Conservation (phyloP, 31 red algal genomes). For the Bonnemaisonia californica region DNA sequence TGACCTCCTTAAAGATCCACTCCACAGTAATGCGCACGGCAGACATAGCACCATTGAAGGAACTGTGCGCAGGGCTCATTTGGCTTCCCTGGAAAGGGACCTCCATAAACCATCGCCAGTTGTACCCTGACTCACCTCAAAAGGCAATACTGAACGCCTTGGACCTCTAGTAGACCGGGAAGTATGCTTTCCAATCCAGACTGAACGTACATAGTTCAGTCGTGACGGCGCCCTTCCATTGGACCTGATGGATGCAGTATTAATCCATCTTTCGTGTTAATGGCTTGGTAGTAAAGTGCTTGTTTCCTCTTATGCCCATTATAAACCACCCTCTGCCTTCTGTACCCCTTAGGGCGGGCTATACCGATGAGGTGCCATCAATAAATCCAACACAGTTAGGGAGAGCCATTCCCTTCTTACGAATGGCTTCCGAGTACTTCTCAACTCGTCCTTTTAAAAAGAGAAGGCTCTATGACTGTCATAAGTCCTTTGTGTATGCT, state of each 20-base stretch:
- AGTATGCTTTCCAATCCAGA: background rate
- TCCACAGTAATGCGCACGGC: background rate
- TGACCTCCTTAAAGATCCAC: slow-evolving; percentile 25
- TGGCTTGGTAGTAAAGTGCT: background rate
- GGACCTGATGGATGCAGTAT: background rate
- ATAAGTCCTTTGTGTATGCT: background rate
- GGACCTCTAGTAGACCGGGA: background rate
- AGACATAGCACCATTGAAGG: slow-evolving; percentile 6
- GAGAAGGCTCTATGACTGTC: background rate
- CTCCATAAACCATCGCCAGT: background rate
- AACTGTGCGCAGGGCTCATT: no score
- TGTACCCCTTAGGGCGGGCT: background rate
- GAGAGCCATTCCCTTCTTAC: background rate
- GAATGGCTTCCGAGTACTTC: slow-evolving; percentile 13
- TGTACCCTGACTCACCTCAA: slow-evolving; percentile 14
- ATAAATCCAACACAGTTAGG: slow-evolving; percentile 20
- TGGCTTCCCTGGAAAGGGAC: background rate
- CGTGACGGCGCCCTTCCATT: slow-evolving; percentile 7
- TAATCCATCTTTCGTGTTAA: background rate
- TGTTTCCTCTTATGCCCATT: slow-evolving; percentile 12
- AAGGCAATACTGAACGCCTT: background rate
- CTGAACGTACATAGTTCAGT: background rate
- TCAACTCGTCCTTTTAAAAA: background rate
- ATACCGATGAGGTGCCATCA: slow-evolving; percentile 3
- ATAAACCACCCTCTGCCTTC: slow-evolving; percentile 9